Evolutionary conservation across 2,329 filamentous ascomycete genomes (phyloP).

Genomic region (Laburnicola sp.): DNA sequence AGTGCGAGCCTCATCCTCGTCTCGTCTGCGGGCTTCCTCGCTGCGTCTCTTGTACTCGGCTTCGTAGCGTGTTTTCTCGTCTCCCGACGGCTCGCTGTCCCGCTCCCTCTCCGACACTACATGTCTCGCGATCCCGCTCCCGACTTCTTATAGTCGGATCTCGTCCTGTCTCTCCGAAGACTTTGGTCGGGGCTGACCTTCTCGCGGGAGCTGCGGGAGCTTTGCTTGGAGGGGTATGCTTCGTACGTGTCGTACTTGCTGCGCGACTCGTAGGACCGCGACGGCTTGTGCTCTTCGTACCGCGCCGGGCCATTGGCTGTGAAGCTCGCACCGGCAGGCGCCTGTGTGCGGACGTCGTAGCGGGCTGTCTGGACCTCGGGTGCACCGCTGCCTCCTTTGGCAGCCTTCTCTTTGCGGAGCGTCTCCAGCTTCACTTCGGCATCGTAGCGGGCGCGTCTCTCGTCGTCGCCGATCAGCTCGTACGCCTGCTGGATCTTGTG

Average conservation of each 20-base stretch:
- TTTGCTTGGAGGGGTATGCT: conserved; percentile 37
- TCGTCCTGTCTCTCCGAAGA: conserved; percentile 44
- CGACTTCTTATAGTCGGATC: conserved; percentile 46
- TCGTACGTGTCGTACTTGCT: conserved; percentile 47
- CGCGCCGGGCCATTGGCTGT: conserved; percentile 23
- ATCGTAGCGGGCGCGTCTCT: conserved; percentile 74
- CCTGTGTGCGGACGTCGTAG: conserved; percentile 39
- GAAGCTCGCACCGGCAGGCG: conserved; percentile 32
- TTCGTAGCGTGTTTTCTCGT: conserved; percentile 40
- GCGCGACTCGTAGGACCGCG: conserved; percentile 32
- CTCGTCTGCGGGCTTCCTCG: conserved; percentile 27
- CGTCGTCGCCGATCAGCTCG: conserved; percentile 81
- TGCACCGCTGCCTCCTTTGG: conserved; percentile 38
- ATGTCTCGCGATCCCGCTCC: conserved; percentile 48
- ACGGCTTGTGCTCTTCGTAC: conserved; percentile 41
- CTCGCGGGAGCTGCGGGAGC: conserved; percentile 32
- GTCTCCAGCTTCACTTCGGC: conserved; percentile 69
- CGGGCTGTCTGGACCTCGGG: conserved; percentile 36
- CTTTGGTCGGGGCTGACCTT: conserved; percentile 32
- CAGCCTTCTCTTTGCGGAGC: conserved; percentile 60
- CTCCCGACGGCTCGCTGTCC: conserved; percentile 40
- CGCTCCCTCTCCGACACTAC: conserved; percentile 40
- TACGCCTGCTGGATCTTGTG: conserved; percentile 92
- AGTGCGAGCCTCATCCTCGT: conserved; percentile 20
- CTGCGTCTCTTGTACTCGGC: conserved; percentile 35